A percentile compares a stretch with the other conserved stretches of the same genome.
Evolutionary conservation across 108 stramenopile genomes (phyloP).

Genomic region (Cyclotella atomus): DNA sequence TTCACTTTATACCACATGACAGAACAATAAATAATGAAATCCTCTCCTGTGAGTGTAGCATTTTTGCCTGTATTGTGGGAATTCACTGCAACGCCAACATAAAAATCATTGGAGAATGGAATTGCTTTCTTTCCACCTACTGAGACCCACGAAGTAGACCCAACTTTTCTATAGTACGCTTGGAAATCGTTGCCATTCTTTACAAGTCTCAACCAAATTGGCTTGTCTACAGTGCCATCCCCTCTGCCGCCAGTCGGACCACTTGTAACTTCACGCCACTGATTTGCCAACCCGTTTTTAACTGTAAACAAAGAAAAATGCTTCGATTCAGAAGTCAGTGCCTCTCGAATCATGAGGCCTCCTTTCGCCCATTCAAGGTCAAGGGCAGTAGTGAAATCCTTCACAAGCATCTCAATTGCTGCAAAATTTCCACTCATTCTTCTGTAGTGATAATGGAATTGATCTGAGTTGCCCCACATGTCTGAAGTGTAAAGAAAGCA

Average conservation of each 20-base stretch:
- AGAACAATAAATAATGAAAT: too few relatives aligned
- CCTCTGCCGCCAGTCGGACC: too few relatives aligned
- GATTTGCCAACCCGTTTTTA: slow-evolving; percentile 16
- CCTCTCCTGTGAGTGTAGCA: too few relatives aligned
- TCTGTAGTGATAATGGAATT: background rate
- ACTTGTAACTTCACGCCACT: slow-evolving; percentile 1
- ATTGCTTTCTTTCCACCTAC: background rate
- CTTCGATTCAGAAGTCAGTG: background rate
- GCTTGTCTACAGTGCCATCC: background rate
- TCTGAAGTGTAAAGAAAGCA: background rate
- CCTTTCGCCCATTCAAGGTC: background rate
- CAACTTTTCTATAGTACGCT: background rate
- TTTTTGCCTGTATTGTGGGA: background rate
- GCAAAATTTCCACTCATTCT: background rate
- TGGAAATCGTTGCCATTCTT: background rate
- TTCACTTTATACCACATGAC: too few relatives aligned
- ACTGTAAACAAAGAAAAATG: slow-evolving; percentile 19
- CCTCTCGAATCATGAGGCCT: slow-evolving; percentile 26
- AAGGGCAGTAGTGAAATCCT: background rate
- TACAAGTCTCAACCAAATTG: background rate
- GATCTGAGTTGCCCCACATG: background rate
- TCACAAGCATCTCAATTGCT: background rate
- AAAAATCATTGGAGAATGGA: background rate
- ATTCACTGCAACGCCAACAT: background rate
- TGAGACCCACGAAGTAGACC: background rate